Evolutionary conservation across 2,329 filamentous ascomycete genomes (phyloP).

Genomic region (Capronia americana): DNA sequence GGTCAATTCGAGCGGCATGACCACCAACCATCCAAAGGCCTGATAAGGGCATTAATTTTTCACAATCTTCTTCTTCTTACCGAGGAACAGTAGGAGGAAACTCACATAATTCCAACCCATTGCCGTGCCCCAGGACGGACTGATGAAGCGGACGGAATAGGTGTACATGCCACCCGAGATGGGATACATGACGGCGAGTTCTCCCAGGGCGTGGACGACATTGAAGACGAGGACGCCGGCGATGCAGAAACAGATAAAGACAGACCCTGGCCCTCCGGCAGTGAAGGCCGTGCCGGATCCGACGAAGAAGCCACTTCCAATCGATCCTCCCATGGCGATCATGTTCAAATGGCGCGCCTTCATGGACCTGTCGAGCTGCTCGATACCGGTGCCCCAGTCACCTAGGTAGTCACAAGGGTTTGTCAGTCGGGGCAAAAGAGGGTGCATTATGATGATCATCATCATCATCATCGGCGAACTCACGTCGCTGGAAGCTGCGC

Average conservation of each 20-base stretch:
- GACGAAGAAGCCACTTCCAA: slow-evolving; percentile 82
- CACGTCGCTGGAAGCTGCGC: slow-evolving; percentile 39
- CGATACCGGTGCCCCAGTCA: slow-evolving; percentile 19
- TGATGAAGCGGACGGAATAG: slow-evolving; percentile 88
- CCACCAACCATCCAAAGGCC: slow-evolving; percentile 62
- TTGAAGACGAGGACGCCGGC: slow-evolving; percentile 89
- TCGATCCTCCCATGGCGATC: slow-evolving; percentile 62
- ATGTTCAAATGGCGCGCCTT: slow-evolving; percentile 68
- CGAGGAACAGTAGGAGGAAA: slow-evolving; percentile 2
- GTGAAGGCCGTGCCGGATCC: slow-evolving; percentile 75
- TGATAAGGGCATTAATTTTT: neutral
- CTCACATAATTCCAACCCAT: slow-evolving; percentile 62
- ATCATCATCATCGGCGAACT: too few relatives aligned
- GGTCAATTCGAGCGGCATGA: slow-evolving; percentile 81
- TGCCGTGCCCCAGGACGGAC: slow-evolving; percentile 66
- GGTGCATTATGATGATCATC: slow-evolving; percentile 7
- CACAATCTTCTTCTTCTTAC: too few relatives aligned
- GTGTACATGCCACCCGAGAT: slow-evolving; percentile 91
- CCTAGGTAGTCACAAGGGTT: slow-evolving; percentile 3
- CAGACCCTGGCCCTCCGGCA: slow-evolving; percentile 73
- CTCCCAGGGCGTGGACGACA: slow-evolving; percentile 88
- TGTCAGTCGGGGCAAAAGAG: too few relatives aligned
- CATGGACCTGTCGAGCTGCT: slow-evolving; percentile 35
- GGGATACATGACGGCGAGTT: slow-evolving; percentile 88
- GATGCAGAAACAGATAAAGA: slow-evolving; percentile 77